phyloP scores from a whole-genome alignment of 2,329 filamentous ascomycete genomes.

The Byssoonygena ceratinophila region DNA sequence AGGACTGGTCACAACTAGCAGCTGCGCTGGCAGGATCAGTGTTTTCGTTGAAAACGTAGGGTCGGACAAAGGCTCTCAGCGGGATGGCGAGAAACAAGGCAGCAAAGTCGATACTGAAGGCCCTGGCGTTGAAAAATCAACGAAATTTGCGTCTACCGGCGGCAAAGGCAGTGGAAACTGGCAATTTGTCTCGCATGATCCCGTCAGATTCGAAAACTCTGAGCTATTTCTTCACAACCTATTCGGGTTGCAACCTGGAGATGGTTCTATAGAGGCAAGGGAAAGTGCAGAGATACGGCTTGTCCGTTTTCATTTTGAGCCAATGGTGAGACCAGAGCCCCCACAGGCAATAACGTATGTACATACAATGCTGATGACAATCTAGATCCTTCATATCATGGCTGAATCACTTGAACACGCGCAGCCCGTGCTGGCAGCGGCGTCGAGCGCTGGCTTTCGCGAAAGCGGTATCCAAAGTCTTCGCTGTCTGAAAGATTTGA shows the following conservation, averaged over 20 bases:
- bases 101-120: neutral
- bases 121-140: constrained; percentile 11
- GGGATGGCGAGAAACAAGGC: constrained; percentile 18
- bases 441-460: constrained; percentile 71
- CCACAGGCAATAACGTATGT: neutral
- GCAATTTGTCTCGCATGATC: constrained; percentile 80
- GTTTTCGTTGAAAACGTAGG: constrained; percentile 71
- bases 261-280: constrained; percentile 27
- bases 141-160: constrained; percentile 51
- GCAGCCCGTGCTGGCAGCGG: constrained; percentile 63
- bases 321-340: constrained; percentile 57
- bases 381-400: constrained; percentile 77
- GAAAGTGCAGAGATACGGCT: constrained; percentile 41
- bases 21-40: constrained; percentile 76
- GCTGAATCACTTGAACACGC: constrained; percentile 65
- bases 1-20: constrained; percentile 82
- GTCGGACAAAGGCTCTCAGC: constrained; percentile 4
- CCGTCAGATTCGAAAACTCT: constrained; percentile 36
- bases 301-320: constrained; percentile 86
- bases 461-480: constrained; percentile 68
- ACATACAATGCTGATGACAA: neutral
- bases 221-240: constrained; percentile 29
- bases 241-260: constrained; percentile 36
- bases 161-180: constrained; percentile 79
- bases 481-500: constrained; percentile 39